Conservation (phyloP, 2,329 filamentous ascomycete species). For the Pseudogymnoascus sp. region DNA sequence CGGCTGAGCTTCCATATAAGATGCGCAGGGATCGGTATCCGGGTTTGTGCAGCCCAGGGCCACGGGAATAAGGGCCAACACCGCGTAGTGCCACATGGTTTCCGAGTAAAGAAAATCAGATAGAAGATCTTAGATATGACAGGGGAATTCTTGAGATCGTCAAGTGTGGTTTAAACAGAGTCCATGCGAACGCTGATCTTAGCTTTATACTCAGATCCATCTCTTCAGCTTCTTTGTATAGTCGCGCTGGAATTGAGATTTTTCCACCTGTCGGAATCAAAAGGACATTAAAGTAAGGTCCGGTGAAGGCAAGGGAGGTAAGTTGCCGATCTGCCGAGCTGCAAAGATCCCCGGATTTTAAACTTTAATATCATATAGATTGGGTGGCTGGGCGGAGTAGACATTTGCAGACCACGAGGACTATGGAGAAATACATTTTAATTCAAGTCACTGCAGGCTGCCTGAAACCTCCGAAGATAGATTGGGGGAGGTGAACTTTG, state of each 20-base stretch:
- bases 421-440: not conserved
- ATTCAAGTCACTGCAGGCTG: not conserved
- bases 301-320: not conserved
- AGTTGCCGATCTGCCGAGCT: constrained; percentile 1
- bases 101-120: not conserved
- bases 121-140: not conserved
- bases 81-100: not conserved
- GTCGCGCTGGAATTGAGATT: not conserved
- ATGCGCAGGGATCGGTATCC: not conserved
- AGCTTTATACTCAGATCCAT: not conserved
- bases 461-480: not conserved
- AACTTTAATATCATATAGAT: constrained; percentile 1
- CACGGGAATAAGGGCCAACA: not conserved
- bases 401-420: not conserved
- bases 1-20: constrained; percentile 2
- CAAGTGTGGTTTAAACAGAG: not conserved
- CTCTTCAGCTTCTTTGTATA: not conserved
- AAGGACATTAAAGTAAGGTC: not conserved
- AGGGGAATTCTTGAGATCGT: not conserved
- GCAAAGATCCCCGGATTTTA: not conserved
- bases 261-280: constrained; percentile 6
- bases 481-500: not conserved
- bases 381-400: not conserved
- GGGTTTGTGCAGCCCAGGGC: not conserved
- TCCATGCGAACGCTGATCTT: constrained; percentile 6